A percentile compares a stretch with the other conserved stretches of the same genome.
Conservation (phyloP, 2,329 filamentous ascomycete genomes). For the Pestalotiopsis fici region DNA sequence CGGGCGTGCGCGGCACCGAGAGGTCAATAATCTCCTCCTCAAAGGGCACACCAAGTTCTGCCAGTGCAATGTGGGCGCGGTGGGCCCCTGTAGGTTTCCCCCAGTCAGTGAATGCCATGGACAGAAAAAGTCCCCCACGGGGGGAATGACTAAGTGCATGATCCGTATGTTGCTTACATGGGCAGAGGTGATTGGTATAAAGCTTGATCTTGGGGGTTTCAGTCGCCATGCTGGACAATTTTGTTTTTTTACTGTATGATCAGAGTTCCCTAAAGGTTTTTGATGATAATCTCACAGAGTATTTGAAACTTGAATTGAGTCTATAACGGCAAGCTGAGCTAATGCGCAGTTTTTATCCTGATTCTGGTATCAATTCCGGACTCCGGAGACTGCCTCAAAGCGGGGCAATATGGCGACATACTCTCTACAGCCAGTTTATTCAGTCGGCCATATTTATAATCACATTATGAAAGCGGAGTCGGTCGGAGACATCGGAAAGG, state of each 20-base stretch:
- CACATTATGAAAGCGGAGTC: not conserved
- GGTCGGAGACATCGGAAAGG: not conserved
- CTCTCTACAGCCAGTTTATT: not conserved
- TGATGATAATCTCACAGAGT: not conserved
- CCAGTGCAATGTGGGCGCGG: conserved; percentile 71
- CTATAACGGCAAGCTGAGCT: not conserved
- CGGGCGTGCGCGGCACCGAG: conserved; percentile 64
- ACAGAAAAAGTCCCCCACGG: not conserved
- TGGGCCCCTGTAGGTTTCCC: conserved; percentile 59
- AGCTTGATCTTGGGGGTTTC: conserved; percentile 13
- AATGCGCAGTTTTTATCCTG: not conserved
- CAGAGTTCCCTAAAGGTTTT: not conserved
- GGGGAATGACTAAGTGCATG: no score
- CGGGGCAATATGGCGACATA: conserved; percentile 3
- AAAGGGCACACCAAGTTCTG: conserved; percentile 65
- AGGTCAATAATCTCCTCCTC: conserved; percentile 77
- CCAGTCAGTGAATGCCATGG: not conserved
- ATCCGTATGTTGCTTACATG: conserved; percentile 6
- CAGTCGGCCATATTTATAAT: not conserved
- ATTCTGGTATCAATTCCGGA: not conserved
- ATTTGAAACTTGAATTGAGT: not conserved
- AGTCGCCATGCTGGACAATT: conserved; percentile 1
- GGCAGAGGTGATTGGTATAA: conserved; percentile 14
- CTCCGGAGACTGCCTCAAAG: not conserved
- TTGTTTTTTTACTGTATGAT: not conserved